Evolutionary conservation across 768 basidiomycete genomes (phyloP).

Genomic region (Boletus reticulatus): DNA sequence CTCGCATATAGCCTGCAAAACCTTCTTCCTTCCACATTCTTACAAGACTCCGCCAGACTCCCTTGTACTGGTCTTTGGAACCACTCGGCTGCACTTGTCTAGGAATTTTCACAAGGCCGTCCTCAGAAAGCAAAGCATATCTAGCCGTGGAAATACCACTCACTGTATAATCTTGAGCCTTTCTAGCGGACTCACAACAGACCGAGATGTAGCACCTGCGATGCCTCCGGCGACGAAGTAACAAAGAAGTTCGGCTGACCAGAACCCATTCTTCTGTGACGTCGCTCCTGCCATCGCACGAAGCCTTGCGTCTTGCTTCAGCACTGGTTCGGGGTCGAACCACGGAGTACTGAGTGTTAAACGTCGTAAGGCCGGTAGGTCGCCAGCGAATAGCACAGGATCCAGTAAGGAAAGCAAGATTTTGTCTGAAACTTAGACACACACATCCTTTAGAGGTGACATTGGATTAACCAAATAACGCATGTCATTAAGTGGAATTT

Average conservation of each 20-base stretch:
- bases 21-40: constrained; percentile 94
- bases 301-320: constrained; percentile 4
- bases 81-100: constrained; percentile 88
- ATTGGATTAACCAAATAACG: no score
- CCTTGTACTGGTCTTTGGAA: constrained; percentile 68
- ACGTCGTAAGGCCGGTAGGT: background rate
- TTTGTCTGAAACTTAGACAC: background rate
- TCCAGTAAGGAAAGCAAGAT: background rate
- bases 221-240: constrained; percentile 57
- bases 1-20: constrained; percentile 89
- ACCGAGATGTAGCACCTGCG: constrained; percentile 72
- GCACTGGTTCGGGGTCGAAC: constrained; percentile 1
- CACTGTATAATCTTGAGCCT: constrained; percentile 96
- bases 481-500: no score
- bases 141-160: constrained; percentile 29
- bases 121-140: background rate
- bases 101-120: constrained; percentile 1
- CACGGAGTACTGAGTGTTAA: background rate
- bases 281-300: constrained; percentile 23
- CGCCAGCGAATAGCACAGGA: constrained; percentile 12
- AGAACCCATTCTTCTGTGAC: constrained; percentile 29
- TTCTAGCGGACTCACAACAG: constrained; percentile 90
- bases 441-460: no score
- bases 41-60: constrained; percentile 78
- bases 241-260: constrained; percentile 32